Evolutionary conservation across 1,284 basidiomycete genomes (phyloP), one percentile per base, ranked within the genome.

Genomic region (Ceratobasidium papillatum): DNA sequence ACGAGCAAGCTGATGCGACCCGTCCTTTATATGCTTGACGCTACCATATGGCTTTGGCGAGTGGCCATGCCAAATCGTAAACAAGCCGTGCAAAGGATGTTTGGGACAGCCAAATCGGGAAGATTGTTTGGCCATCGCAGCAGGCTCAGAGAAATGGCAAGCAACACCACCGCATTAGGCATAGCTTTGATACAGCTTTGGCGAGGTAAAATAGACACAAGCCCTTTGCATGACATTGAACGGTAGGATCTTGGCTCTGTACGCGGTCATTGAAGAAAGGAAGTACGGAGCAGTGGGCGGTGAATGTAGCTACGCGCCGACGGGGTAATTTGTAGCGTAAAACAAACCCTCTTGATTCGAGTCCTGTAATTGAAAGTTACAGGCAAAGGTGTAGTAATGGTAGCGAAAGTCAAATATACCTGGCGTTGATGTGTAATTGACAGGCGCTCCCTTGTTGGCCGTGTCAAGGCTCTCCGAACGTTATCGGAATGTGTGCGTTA

Each of bases 371-470:
- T 58, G 14, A 19, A 17, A 25, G 54, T 25, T n/a, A 19, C 32
- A 58, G 54, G 17, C 32, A 56, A 56, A 56, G 54, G 54, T 56
- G 32, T 32, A 34, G 32, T 34, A 32, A 32, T 25, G 54, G 54
- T 32, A 0, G 30, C 32, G 12, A 36, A 30, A n/a, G 32, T 17
- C 27, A 25, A 56, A 56, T 11, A 36, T 14, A 0, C 52, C 8
- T 22, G 52, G 11, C 25, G 4, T 56, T 54, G 22, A 30, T 54
- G n/a, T 54, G 51, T 36, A 36, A 58, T 41, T 59, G 58, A 59
- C 34, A 38, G 2, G 32, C 36, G 14, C n/a, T 19, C 68, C 68
- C 56, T 71, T 71, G 45, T 71, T 27, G 32, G 27, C 22, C n/a
- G 58, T 0, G 22, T n/a, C n/a, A 11, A 32, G 27, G 22, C 30